Percentiles rank a stretch among this genome's conserved stretches.
phyloP scores from a whole-genome alignment of 148 eudicot genomes.

The Cornus florida region DNA sequence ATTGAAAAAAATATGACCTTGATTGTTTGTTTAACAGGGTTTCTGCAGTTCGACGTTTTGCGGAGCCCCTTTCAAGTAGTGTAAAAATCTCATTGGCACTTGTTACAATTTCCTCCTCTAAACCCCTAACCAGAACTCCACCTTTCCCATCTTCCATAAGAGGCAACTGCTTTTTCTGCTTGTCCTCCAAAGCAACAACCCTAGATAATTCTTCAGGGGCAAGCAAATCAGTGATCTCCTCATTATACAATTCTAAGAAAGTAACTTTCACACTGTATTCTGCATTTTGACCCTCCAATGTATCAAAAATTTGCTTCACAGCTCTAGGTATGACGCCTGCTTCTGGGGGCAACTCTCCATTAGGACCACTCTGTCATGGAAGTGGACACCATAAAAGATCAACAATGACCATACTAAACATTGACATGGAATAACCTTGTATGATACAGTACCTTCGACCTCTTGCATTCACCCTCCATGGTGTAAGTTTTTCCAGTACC shows the following conservation, averaged over 20 bases:
- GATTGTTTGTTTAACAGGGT: conserved; percentile 89
- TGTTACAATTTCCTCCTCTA: conserved; percentile 95
- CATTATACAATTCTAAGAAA: conserved; percentile 91
- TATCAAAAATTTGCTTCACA: conserved; percentile 90
- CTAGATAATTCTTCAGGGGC: conserved; percentile 88
- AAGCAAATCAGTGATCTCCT: conserved; percentile 93
- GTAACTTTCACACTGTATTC: conserved; percentile 98
- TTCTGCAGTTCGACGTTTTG: conserved; percentile 95
- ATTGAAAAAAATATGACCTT: conserved; percentile 39
- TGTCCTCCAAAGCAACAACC: conserved; percentile 66
- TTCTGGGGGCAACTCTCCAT: conserved; percentile 81
- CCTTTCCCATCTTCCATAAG: conserved; percentile 98
- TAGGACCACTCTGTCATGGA: conserved; percentile 60
- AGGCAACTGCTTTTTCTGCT: conserved; percentile 84
- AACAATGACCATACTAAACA: neutral
- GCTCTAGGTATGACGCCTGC: conserved; percentile 99
- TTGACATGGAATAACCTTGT: neutral
- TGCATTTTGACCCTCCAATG: conserved; percentile 86
- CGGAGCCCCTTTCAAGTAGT: conserved; percentile 92
- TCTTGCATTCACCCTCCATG: conserved; percentile 95
- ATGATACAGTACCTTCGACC: conserved; percentile 62
- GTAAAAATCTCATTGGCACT: conserved; percentile 86
- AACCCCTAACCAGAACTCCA: conserved; percentile 88
- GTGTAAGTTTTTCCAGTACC: conserved; percentile 99
- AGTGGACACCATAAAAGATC: neutral